Evolutionary conservation across 768 basidiomycete species (phyloP), one percentile per base, ranked within the genome.

Genomic region (Leucocoprinus birnbaumii): DNA sequence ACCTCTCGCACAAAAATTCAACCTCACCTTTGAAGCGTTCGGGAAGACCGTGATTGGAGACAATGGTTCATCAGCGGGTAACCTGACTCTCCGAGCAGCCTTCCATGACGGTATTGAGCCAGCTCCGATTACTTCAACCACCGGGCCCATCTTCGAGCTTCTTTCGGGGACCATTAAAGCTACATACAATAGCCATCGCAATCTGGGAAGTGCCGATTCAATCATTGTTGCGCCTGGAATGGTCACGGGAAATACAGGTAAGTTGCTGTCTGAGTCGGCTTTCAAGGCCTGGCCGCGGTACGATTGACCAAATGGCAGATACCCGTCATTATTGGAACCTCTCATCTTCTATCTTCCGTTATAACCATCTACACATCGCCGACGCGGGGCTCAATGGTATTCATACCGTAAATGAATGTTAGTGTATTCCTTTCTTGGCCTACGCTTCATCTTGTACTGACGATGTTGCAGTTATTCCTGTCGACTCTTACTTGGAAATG

Each of bases 391-490:
- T 58, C n/a, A 68, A 67, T 48, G 76, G 77, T 1, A 68, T 85
- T n/a, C 89, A 90, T 66, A 87, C 87, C 2, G 80, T 89, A 22
- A 80, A 90, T 55, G 89, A 90, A 75, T 76, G 86, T 85, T 62
- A 62, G 80, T 63, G 13, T 11, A 31, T 31, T 31, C 16, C 8
- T 25, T 52, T 48, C 40, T 54, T n/a, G 34, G n/a, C n/a, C n/a
- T n/a, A 44, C 52, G 44, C 25, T 21, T 19, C 18, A 9, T 35
- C 14, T 19, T 44, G 55, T 13, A 56, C 37, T 25, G 34, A 49
- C 35, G 21, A n/a, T 10, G 9, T 38, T 13, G n/a, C 54, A 87
- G 86, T 71, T 21, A 68, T 85, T n/a, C 59, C 69, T 8, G 73
- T 73, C 1, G 77, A 80, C 53, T 67, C 70, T 5, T 81, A 86